These are phyloP conservation scores for Nitzschia sp. DNA, from an alignment of 108 stramenopile species.

Conservation along the genomic window DNA sequence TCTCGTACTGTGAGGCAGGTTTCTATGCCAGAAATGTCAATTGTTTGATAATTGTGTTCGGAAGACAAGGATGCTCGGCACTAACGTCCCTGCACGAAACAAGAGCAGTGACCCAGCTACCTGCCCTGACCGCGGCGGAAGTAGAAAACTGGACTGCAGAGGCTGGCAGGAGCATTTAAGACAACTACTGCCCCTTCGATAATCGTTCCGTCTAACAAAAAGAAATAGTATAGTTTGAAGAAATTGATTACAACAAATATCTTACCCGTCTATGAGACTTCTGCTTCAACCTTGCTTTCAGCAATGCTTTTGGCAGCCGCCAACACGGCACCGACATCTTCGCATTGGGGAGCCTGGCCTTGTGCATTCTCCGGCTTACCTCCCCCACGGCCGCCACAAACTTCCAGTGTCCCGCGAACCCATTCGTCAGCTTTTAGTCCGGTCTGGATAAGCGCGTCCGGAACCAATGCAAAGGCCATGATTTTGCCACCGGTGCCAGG, in stretches of 20 bases:
- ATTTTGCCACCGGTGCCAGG: slow-evolving; percentile 83
- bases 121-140: slow-evolving; percentile 53
- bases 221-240: too few relatives aligned
- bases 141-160: slow-evolving; percentile 52
- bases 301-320: slow-evolving; percentile 72
- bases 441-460: slow-evolving; percentile 53
- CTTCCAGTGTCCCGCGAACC: slow-evolving; percentile 70
- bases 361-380: slow-evolving; percentile 84
- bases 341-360: slow-evolving; percentile 75
- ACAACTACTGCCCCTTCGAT: too few relatives aligned
- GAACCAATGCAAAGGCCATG: slow-evolving; percentile 79
- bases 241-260: too few relatives aligned
- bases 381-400: slow-evolving; percentile 83
- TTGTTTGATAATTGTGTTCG: slow-evolving; percentile 80
- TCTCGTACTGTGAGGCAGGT: slow-evolving; percentile 96
- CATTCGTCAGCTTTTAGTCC: slow-evolving; percentile 86
- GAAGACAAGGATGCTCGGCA: slow-evolving; percentile 65
- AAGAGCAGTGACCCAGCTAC: slow-evolving; percentile 60
- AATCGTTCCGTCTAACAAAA: too few relatives aligned
- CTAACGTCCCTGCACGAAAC: slow-evolving; percentile 66
- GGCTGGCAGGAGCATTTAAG: too few relatives aligned
- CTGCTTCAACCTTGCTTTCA: slow-evolving; percentile 9
- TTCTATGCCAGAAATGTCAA: slow-evolving; percentile 82
- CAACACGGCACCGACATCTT: slow-evolving; percentile 65
- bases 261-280: neutral